Evolutionary conservation across 202 grass and related monocot genomes (phyloP).

Genomic region (Panicum hallii): DNA sequence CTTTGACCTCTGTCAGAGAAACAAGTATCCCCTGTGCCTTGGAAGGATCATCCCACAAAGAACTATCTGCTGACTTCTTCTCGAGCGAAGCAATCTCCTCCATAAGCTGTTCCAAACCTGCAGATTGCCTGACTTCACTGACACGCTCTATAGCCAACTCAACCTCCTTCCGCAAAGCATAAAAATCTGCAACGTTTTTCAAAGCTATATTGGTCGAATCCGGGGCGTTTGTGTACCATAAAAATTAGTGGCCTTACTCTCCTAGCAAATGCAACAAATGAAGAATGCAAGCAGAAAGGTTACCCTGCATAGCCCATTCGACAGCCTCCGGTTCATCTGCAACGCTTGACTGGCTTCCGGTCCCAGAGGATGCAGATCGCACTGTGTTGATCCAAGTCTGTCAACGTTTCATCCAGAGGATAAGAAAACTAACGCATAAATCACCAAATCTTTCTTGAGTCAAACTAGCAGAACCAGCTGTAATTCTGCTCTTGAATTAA

Average conservation of each 20-base stretch:
- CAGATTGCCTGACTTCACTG: slow-evolving; percentile 70
- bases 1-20: slow-evolving; percentile 88
- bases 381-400: slow-evolving; percentile 65
- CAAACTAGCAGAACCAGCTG: slow-evolving; percentile 1
- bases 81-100: slow-evolving; percentile 66
- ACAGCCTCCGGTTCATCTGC: slow-evolving; percentile 56
- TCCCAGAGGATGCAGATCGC: slow-evolving; percentile 56
- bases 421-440: slow-evolving; percentile 50
- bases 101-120: slow-evolving; percentile 67
- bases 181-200: slow-evolving; percentile 69
- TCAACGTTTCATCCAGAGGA: slow-evolving; percentile 60
- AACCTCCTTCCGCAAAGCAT: slow-evolving; percentile 86
- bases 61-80: slow-evolving; percentile 72
- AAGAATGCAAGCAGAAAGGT: slow-evolving; percentile 2
- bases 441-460: not conserved
- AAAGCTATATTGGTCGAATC: not conserved
- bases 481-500: not conserved
- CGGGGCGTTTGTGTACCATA: not conserved
- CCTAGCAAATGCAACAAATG: not conserved
- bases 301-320: slow-evolving; percentile 98
- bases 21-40: slow-evolving; percentile 90
- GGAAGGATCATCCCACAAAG: slow-evolving; percentile 94
- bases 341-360: slow-evolving; percentile 66
- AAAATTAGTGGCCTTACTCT: not conserved
- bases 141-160: slow-evolving; percentile 65